These are phyloP conservation scores for Leptographium wingfieldii DNA, from an alignment of 2,329 filamentous ascomycete genomes.

Conservation along the genomic window DNA sequence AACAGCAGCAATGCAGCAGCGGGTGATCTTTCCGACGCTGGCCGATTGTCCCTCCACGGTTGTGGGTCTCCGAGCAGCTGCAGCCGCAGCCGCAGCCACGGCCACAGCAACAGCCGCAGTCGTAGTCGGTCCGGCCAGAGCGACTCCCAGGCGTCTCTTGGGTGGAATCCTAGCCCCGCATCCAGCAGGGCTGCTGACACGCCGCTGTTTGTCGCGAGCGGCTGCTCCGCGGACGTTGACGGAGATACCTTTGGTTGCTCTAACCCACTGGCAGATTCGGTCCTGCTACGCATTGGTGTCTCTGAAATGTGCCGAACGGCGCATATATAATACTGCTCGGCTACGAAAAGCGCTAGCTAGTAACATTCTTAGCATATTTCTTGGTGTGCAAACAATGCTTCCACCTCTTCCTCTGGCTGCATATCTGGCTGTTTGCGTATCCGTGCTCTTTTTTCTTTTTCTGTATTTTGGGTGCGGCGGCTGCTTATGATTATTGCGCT, in stretches of 20 bases:
- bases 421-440: no score
- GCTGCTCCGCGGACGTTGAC: neutral
- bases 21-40: neutral
- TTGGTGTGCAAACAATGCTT: no score
- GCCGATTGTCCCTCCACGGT: neutral
- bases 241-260: neutral
- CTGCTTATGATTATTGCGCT: no score
- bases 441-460: no score
- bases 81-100: neutral
- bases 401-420: no score
- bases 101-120: neutral
- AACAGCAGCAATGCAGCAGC: neutral
- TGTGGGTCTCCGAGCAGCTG: slow-evolving; percentile 2
- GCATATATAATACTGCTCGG: no score
- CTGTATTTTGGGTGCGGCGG: no score
- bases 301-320: no score
- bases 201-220: neutral
- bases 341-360: no score
- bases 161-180: neutral
- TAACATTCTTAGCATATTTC: no score
- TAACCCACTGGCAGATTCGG: neutral
- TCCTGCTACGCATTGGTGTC: neutral
- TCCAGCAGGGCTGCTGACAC: slow-evolving; percentile 1
- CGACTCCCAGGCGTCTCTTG: neutral
- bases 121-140: slow-evolving; percentile 4